phyloP scores from a whole-genome alignment of 2,329 filamentous ascomycete species.

The Fusarium fracticaudum region DNA sequence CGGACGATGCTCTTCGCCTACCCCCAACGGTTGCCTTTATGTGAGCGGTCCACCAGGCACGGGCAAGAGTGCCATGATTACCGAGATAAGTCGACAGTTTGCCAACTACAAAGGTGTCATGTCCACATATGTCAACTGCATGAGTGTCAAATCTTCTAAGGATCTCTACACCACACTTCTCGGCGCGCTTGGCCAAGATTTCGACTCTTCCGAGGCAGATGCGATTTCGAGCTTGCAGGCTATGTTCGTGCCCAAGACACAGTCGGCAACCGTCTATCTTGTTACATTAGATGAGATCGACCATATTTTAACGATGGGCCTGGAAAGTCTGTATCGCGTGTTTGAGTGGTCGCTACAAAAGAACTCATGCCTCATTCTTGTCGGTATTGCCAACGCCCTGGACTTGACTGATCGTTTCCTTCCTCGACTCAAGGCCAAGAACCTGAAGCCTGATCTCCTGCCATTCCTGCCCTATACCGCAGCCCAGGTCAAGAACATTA shows the following conservation, averaged over 20 bases:
- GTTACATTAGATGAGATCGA: constrained; percentile 96
- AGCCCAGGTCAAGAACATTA: constrained; percentile 85
- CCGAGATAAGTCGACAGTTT: constrained; percentile 75
- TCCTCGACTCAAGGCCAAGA: constrained; percentile 90
- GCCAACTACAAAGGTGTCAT: constrained; percentile 64
- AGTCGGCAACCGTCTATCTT: constrained; percentile 71
- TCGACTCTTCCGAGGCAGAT: constrained; percentile 70
- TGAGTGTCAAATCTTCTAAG: constrained; percentile 89
- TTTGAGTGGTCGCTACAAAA: constrained; percentile 95
- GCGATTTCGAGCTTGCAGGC: constrained; percentile 74
- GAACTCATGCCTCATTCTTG: constrained; percentile 80
- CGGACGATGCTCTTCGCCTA: constrained; percentile 66
- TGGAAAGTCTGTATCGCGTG: constrained; percentile 90
- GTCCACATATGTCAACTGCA: constrained; percentile 91
- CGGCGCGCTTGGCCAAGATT: constrained; percentile 70
- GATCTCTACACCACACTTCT: constrained; percentile 86
- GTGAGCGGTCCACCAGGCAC: constrained; percentile 96
- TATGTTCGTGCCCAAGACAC: constrained; percentile 74
- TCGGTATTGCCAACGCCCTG: constrained; percentile 95
- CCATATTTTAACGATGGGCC: constrained; percentile 86
- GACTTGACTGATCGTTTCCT: constrained; percentile 96
- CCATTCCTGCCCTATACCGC: constrained; percentile 94
- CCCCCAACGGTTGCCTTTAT: constrained; percentile 84
- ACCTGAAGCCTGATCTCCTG: constrained; percentile 87
- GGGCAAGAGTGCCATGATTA: constrained; percentile 94